These are phyloP conservation scores for Ustilago esculenta DNA, from an alignment of 1,284 basidiomycete genomes.

Conservation along the genomic window DNA sequence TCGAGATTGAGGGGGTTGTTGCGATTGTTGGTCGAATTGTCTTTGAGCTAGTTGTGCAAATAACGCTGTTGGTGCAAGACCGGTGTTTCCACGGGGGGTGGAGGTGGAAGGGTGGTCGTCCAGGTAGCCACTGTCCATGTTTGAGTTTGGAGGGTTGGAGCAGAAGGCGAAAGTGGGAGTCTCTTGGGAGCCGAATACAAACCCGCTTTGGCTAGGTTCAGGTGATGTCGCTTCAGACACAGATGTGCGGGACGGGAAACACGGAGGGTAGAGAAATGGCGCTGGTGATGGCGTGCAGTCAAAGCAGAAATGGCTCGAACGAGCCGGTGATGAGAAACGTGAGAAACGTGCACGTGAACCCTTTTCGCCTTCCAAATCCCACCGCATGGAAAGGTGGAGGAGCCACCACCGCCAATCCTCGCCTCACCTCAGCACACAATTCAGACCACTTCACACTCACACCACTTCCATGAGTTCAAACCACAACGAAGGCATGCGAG, in stretches of 20 bases:
- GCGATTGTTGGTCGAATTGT: conserved; percentile 5
- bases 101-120: conserved; percentile 7
- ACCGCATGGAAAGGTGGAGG: conserved; percentile 8
- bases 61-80: conserved; percentile 7
- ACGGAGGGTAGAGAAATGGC: no score
- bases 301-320: no score
- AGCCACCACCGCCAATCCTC: not conserved
- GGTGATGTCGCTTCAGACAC: not conserved
- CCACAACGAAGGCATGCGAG: not conserved
- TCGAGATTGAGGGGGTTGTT: not conserved
- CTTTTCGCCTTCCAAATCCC: not conserved
- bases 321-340: no score
- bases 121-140: conserved; percentile 7
- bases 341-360: not conserved
- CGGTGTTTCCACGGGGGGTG: not conserved
- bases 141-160: not conserved
- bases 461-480: no score
- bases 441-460: no score
- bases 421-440: no score
- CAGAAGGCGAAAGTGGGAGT: not conserved
- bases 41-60: conserved; percentile 15
- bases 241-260: no score
- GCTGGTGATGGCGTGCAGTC: no score
- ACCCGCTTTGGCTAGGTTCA: not conserved
- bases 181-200: not conserved